A percentile compares a stretch with the other conserved stretches of the same genome.
Conservation (phyloP, 176 grass and related monocot genomes). For the Pontederia crassipes region DNA sequence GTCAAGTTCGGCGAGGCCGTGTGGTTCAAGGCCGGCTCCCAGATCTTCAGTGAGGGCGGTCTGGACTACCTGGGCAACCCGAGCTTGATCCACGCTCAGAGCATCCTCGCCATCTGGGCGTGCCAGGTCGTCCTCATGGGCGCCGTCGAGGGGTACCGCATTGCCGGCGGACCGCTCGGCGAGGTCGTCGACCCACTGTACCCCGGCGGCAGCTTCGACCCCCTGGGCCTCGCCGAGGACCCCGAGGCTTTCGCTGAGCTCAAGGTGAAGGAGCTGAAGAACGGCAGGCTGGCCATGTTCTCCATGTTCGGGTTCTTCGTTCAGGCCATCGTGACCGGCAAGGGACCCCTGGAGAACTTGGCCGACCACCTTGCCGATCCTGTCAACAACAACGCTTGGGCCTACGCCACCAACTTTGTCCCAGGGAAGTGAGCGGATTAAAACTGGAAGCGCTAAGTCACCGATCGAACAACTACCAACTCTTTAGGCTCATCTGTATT, state of each 20-base stretch:
- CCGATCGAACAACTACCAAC: too few relatives aligned
- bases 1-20: constrained; percentile 84
- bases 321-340: constrained; percentile 81
- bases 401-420: constrained; percentile 90
- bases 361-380: constrained; percentile 85
- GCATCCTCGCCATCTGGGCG: constrained; percentile 82
- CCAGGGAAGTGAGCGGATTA: constrained; percentile 44
- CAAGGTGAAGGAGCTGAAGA: constrained; percentile 92
- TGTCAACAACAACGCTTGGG: constrained; percentile 90
- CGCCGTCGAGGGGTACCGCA: constrained; percentile 73
- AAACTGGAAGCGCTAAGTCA: too few relatives aligned
- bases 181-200: constrained; percentile 75
- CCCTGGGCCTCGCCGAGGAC: constrained; percentile 63
- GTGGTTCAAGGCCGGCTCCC: constrained; percentile 82
- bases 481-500: too few relatives aligned
- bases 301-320: constrained; percentile 95
- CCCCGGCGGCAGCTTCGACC: constrained; percentile 81
- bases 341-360: constrained; percentile 78
- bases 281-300: constrained; percentile 80
- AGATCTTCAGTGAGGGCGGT: constrained; percentile 82
- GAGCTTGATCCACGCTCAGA: constrained; percentile 70
- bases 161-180: constrained; percentile 67
- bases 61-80: constrained; percentile 89
- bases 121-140: constrained; percentile 77
- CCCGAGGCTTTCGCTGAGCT: constrained; percentile 74